These are phyloP conservation scores for Penicillium paradoxum DNA, from an alignment of 495 filamentous ascomycete species.

Conservation along the genomic window DNA sequence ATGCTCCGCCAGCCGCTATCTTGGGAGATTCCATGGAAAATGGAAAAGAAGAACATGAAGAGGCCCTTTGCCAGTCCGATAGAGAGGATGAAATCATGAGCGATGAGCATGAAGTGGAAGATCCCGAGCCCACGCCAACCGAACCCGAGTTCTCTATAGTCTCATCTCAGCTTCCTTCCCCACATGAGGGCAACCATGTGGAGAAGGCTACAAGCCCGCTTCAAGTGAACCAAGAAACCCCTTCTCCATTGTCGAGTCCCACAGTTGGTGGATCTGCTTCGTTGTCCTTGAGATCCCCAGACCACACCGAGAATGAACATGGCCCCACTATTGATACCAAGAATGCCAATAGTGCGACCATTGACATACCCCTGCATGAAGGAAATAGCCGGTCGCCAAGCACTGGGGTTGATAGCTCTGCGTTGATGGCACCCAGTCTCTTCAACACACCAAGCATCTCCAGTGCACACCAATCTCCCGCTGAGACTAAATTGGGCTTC, in stretches of 20 bases:
- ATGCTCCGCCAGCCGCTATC: background rate
- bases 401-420: slow-evolving; percentile 18
- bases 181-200: slow-evolving; percentile 17
- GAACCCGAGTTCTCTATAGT: slow-evolving; percentile 3
- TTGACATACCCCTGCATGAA: slow-evolving; percentile 9
- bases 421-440: slow-evolving; percentile 16
- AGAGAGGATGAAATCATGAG: slow-evolving; percentile 16
- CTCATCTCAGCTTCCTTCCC: slow-evolving; percentile 3
- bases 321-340: slow-evolving; percentile 2
- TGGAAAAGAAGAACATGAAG: slow-evolving; percentile 7
- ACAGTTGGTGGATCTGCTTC: slow-evolving; percentile 8
- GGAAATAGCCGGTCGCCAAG: slow-evolving; percentile 12
- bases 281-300: slow-evolving; percentile 18
- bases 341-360: slow-evolving; percentile 9
- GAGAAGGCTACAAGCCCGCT: slow-evolving; percentile 10
- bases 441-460: slow-evolving; percentile 17
- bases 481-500: slow-evolving; percentile 44
- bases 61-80: slow-evolving; percentile 4
- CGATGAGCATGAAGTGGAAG: slow-evolving; percentile 13
- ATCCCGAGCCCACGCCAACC: slow-evolving; percentile 20
- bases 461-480: slow-evolving; percentile 22
- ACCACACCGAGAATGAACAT: slow-evolving; percentile 28
- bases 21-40: background rate
- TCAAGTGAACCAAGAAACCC: slow-evolving; percentile 1
- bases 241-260: slow-evolving; percentile 19